Evolutionary conservation across 345 rosid species (phyloP).

Genomic region (Euphorbia lathyris): DNA sequence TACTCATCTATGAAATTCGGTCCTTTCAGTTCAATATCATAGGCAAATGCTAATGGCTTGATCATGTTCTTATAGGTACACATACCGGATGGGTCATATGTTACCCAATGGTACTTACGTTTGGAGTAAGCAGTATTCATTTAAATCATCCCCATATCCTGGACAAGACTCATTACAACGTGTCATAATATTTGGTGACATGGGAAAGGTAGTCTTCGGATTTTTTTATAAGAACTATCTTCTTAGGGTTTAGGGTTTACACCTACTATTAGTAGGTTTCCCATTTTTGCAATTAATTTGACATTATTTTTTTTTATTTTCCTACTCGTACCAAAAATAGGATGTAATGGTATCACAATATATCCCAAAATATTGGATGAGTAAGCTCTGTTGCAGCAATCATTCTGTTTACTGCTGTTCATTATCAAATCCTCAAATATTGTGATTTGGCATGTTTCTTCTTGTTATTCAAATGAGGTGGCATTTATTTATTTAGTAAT

Average conservation of each 20-base stretch:
- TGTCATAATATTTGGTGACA: constrained; percentile 80
- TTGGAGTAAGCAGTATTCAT: constrained; percentile 68
- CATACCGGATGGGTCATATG: constrained; percentile 62
- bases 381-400: neutral
- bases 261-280: neutral
- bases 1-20: constrained; percentile 6
- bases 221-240: neutral
- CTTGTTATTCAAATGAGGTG: neutral
- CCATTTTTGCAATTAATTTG: neutral
- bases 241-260: neutral
- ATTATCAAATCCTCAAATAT: neutral
- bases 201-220: constrained; percentile 61
- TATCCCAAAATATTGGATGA: neutral
- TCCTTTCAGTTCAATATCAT: neutral
- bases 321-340: neutral
- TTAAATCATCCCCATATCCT: constrained; percentile 76
- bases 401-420: neutral
- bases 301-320: neutral
- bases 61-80: constrained; percentile 43
- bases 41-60: neutral
- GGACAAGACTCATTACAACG: constrained; percentile 88
- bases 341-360: neutral
- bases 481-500: neutral
- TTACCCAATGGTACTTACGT: constrained; percentile 36
- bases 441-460: neutral